phyloP scores from a whole-genome alignment of 2,329 filamentous ascomycete genomes.

The Penicillium digitatum region DNA sequence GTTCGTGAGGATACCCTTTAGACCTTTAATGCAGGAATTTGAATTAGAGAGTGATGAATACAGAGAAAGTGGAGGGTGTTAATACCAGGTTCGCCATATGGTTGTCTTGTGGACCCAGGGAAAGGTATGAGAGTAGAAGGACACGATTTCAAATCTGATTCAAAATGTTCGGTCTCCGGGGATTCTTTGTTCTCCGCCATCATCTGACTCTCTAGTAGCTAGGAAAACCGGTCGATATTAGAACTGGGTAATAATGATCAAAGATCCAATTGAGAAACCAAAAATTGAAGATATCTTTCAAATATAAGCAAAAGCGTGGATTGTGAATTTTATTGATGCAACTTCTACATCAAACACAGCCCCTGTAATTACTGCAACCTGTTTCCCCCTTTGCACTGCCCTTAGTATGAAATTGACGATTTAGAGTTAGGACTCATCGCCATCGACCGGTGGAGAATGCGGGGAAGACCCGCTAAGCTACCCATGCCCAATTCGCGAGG shows the following conservation, averaged over 20 bases:
- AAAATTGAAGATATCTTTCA: neutral
- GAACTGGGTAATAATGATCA: neutral
- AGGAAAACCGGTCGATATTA: neutral
- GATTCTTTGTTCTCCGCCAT: slow-evolving; percentile 2
- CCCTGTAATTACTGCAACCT: neutral
- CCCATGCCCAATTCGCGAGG: neutral
- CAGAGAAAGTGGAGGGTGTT: too few species aligned
- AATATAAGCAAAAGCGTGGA: neutral
- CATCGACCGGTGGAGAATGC: neutral
- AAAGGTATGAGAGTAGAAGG: neutral
- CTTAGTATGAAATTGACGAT: neutral
- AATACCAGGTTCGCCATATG: slow-evolving; percentile 1
- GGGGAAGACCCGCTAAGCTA: neutral
- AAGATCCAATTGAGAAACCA: neutral
- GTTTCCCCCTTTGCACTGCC: neutral
- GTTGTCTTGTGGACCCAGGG: neutral
- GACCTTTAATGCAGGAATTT: slow-evolving; percentile 27
- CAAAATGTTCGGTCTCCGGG: neutral
- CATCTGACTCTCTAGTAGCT: neutral
- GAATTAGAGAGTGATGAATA: neutral
- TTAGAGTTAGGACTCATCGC: neutral
- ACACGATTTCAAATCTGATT: neutral
- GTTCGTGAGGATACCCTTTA: slow-evolving; percentile 46
- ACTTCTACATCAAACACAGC: neutral
- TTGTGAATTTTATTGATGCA: neutral